Percentiles rank a stretch among this genome's conserved stretches.
phyloP scores from a whole-genome alignment of 192 early-diverging fungal species.

The Coemansia sp. region DNA sequence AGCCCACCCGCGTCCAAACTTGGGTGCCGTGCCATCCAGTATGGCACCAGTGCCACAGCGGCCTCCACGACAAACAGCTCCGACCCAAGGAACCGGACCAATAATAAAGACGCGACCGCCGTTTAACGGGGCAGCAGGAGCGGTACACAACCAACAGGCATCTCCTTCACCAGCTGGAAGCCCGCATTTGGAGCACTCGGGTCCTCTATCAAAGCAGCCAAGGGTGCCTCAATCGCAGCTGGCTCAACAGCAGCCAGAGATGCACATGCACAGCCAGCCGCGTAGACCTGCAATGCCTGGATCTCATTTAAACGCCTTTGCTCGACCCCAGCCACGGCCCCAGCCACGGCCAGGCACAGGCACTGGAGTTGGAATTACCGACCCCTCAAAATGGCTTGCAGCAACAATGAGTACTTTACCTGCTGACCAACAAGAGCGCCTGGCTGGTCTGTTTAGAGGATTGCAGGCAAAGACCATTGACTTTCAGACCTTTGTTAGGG shows the following conservation, averaged over 20 bases:
- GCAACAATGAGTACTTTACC: conserved; percentile 38
- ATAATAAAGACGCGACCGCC: not conserved
- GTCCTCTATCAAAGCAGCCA: not conserved
- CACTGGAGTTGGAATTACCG: not conserved
- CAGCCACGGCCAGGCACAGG: conserved; percentile 8
- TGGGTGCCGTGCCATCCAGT: not conserved
- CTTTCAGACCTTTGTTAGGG: conserved; percentile 27
- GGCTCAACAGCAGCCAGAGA: conserved; percentile 5
- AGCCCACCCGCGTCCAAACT: not conserved
- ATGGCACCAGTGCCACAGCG: not conserved
- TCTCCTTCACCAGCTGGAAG: conserved; percentile 13
- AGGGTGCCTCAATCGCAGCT: not conserved
- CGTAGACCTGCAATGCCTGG: not conserved
- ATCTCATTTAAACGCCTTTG: not conserved
- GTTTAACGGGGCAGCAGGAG: not conserved
- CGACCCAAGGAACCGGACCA: not conserved
- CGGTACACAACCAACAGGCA: conserved; percentile 4
- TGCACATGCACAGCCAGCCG: not conserved
- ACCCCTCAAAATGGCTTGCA: conserved; percentile 39
- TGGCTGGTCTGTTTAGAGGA: conserved; percentile 35
- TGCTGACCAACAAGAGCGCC: conserved; percentile 35
- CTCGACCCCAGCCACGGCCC: conserved; percentile 14
- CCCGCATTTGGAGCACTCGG: conserved; percentile 4
- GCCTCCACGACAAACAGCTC: conserved; percentile 2
- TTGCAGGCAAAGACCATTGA: conserved; percentile 37